A percentile compares a stretch with the other conserved stretches of the same genome.
Evolutionary conservation across 78 protist species (phyloP).

Genomic region (Bodo saltans): DNA sequence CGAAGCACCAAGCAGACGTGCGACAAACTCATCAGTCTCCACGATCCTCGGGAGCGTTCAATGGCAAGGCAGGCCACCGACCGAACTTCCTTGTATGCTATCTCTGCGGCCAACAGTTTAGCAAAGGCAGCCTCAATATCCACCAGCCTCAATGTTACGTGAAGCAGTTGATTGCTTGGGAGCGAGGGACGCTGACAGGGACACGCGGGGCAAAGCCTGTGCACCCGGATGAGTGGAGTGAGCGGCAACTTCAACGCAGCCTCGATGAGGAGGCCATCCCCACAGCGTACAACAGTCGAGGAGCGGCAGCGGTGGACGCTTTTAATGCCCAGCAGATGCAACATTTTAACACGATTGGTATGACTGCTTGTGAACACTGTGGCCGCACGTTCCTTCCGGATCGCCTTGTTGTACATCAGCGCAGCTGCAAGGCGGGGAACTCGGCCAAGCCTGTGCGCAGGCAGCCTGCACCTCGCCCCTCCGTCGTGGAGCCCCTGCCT

Average conservation of each 20-base stretch:
- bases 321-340: neutral
- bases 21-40: too few species aligned
- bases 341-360: neutral
- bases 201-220: constrained; percentile 9
- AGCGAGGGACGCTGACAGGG: constrained; percentile 9
- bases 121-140: constrained; percentile 11
- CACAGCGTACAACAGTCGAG: too few species aligned
- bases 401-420: constrained; percentile 35
- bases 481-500: too few species aligned
- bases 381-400: constrained; percentile 42
- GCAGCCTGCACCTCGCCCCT: neutral
- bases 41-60: too few species aligned
- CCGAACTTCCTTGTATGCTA: constrained; percentile 26
- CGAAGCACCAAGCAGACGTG: too few species aligned
- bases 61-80: neutral
- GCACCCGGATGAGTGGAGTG: constrained; percentile 6
- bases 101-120: constrained; percentile 35
- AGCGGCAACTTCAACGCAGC: neutral
- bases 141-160: constrained; percentile 32
- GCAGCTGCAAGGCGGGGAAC: constrained; percentile 26
- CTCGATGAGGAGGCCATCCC: neutral
- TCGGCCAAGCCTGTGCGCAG: constrained; percentile 9
- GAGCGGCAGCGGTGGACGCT: neutral
- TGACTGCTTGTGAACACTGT: constrained; percentile 32
- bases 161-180: constrained; percentile 11